Evolutionary conservation across 345 rosid species (phyloP).

Genomic region (Eucalyptus polybractea): DNA sequence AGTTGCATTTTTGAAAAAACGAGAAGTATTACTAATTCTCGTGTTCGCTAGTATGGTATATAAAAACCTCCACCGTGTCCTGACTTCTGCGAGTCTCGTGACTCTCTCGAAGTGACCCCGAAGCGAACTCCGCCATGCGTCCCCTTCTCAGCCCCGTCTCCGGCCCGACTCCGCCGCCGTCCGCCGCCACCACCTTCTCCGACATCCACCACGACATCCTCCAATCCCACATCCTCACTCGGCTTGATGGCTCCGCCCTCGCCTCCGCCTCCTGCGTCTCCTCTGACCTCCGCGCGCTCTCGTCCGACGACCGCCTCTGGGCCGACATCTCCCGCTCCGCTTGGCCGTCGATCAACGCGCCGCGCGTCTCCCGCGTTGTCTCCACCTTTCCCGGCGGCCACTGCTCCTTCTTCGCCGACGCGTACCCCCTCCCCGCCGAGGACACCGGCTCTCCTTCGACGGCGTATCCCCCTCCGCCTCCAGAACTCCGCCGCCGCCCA

Average conservation of each 20-base stretch:
- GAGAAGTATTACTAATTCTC: background rate
- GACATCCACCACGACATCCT: conserved; percentile 47
- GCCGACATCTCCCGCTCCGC: conserved; percentile 29
- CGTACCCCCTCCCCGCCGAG: conserved; percentile 14
- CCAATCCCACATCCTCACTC: conserved; percentile 44
- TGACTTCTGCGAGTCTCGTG: background rate
- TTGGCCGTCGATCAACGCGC: conserved; percentile 58
- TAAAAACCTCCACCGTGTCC: background rate
- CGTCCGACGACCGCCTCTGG: conserved; percentile 42
- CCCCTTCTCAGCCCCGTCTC: background rate
- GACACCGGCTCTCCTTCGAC: background rate
- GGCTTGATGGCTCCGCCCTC: conserved; percentile 60
- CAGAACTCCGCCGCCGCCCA: background rate
- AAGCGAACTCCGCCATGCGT: background rate
- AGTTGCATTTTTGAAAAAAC: background rate
- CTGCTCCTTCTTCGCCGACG: conserved; percentile 63
- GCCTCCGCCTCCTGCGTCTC: conserved; percentile 49
- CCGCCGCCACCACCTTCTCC: conserved; percentile 2
- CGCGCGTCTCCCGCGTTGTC: conserved; percentile 16
- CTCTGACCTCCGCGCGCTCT: conserved; percentile 29
- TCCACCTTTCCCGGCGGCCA: conserved; percentile 26
- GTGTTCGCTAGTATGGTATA: background rate
- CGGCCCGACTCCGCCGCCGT: background rate
- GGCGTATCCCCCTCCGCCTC: background rate
- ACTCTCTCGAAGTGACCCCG: background rate